Percentiles rank a stretch among this genome's conserved stretches.
phyloP scores from a whole-genome alignment of 1,284 basidiomycete species.

The Heliocybe sulcata region DNA sequence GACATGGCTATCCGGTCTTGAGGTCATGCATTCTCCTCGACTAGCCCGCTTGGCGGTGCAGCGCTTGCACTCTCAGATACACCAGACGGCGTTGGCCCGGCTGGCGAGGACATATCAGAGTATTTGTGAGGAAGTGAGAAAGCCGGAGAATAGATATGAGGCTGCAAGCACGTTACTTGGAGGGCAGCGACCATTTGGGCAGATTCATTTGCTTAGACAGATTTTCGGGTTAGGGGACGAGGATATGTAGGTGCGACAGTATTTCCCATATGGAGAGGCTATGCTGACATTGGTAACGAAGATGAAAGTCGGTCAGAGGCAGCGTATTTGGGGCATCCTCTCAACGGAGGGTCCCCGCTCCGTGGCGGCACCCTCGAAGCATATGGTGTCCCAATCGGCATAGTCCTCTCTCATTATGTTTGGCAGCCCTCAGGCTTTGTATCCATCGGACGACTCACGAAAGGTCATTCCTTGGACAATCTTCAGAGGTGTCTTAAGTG shows the following conservation, averaged over 20 bases:
- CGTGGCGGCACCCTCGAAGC: no score
- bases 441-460: no score
- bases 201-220: slow-evolving; percentile 62
- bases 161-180: slow-evolving; percentile 82
- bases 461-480: no score
- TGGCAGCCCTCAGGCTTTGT: no score
- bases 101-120: slow-evolving; percentile 64
- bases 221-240: slow-evolving; percentile 62
- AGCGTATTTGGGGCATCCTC: no score
- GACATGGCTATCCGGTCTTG: slow-evolving; percentile 58
- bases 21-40: slow-evolving; percentile 73
- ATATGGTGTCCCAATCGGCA: no score
- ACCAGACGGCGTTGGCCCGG: slow-evolving; percentile 63
- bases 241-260: slow-evolving; percentile 4
- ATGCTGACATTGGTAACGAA: no score
- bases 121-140: slow-evolving; percentile 70
- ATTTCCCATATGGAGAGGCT: no score
- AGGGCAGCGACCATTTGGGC: slow-evolving; percentile 77
- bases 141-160: slow-evolving; percentile 77
- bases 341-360: no score
- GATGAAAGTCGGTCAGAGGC: no score
- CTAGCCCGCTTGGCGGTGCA: slow-evolving; percentile 68
- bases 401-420: no score
- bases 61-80: slow-evolving; percentile 60
- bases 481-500: no score